Evolutionary conservation across 768 basidiomycete genomes (phyloP), one percentile per base, ranked within the genome.

Genomic region (Tephrocybe sp.): DNA sequence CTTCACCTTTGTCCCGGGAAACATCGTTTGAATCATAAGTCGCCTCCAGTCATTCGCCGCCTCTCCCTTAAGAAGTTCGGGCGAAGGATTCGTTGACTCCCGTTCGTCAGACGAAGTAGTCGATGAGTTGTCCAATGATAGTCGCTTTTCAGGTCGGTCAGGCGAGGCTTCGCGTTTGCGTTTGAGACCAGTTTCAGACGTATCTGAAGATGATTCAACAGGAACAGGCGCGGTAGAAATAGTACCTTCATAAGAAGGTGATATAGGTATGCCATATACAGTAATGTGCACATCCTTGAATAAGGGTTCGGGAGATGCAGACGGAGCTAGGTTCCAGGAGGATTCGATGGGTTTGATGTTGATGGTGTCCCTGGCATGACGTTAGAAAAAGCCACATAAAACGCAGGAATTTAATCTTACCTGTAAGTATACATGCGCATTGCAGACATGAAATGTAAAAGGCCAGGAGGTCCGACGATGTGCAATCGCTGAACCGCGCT

Each of bases 401-500:
- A 41, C 1, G 41, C 16, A 40, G 39, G 4, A 30, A 3, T 5
- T 5, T 3, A 28, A 31, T 62, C 72, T 54, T 58, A 91, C 92
- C 92, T 76, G 54, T 70, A 82, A 0, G 81, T 75, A 57, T 84
- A 89, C 27, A 74, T 68, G 9, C 92, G 77, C 78, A 86, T 83
- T 2, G 84, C 76, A 15, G 89, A 86, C 30, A 93, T 59, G 49
- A 76, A 75, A 63, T 93, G 89, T 13, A 75, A 60, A n/a, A 87
- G 64, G 26, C 89, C 91, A 11, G 74, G 74, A 2, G 93, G 93
- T 3, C 92, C 94, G 18, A 80, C 68, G 18, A 96, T 58, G 37
- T 80, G 68, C 28, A 96, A 55, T 34, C 75, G 69, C 15, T 73
- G 64, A 26, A 83, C 75, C 0, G 79, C 77, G 1, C 78, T 77